These are phyloP conservation scores for Ceratocystis variospora DNA, from an alignment of 2,329 filamentous ascomycete genomes.

Conservation along the genomic window DNA sequence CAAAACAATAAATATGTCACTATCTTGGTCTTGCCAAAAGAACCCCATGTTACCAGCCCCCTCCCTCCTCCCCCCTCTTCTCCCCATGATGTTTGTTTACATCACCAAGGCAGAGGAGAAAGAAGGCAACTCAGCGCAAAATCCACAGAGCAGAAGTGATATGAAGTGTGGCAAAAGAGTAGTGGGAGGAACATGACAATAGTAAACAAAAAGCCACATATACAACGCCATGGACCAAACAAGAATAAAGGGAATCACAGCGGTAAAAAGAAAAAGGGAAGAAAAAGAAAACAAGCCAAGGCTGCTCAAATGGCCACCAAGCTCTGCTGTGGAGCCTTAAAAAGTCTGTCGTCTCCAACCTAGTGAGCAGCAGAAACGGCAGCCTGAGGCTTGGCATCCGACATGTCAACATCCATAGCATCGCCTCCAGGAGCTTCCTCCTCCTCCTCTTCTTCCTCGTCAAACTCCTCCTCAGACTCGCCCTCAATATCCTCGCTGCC, in stretches of 20 bases:
- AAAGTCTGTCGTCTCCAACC: slow-evolving; percentile 14
- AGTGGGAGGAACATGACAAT: neutral
- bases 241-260: slow-evolving; percentile 13
- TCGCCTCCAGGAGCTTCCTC: slow-evolving; percentile 29
- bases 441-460: slow-evolving; percentile 40
- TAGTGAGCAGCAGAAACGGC: slow-evolving; percentile 20
- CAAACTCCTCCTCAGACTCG: slow-evolving; percentile 59
- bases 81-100: neutral
- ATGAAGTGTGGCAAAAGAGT: slow-evolving; percentile 4
- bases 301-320: slow-evolving; percentile 12
- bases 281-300: slow-evolving; percentile 12
- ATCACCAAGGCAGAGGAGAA: neutral
- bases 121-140: slow-evolving; percentile 1
- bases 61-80: neutral
- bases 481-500: slow-evolving; percentile 68
- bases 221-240: slow-evolving; percentile 16
- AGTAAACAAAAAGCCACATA: slow-evolving; percentile 13
- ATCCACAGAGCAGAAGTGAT: neutral
- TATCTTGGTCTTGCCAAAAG: neutral
- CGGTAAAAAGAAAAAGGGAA: slow-evolving; percentile 4
- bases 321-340: slow-evolving; percentile 13
- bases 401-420: slow-evolving; percentile 38
- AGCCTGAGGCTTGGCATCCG: slow-evolving; percentile 27
- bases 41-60: neutral
- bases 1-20: no score